Evolutionary conservation across 257 asterid genomes (phyloP).

Genomic region (Fraxinus quadrangulata): DNA sequence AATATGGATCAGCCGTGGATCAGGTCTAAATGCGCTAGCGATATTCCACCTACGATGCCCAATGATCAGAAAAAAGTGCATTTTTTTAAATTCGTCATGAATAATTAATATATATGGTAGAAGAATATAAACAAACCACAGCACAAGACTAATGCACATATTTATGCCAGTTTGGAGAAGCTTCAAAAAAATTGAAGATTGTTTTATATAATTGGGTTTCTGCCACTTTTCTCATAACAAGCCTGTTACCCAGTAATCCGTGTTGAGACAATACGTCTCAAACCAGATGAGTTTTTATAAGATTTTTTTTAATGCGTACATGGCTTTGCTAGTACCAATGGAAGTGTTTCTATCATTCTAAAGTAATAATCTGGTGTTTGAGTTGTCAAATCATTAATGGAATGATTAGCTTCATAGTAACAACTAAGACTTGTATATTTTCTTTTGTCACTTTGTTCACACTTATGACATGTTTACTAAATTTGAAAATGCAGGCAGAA

Average conservation of each 20-base stretch:
- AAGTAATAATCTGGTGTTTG: not conserved
- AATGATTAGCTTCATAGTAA: not conserved
- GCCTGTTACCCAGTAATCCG: not conserved
- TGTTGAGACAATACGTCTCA: not conserved
- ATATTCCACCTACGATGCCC: not conserved
- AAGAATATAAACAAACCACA: not conserved
- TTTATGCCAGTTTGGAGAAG: not conserved
- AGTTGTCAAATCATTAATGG: not conserved
- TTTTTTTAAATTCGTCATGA: not conserved
- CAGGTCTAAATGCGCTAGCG: not conserved
- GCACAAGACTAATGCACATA: not conserved
- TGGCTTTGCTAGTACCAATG: constrained; percentile 9
- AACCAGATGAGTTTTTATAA: not conserved
- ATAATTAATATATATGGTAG: not conserved
- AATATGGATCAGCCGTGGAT: not conserved
- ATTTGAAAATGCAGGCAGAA: constrained; percentile 50
- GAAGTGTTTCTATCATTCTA: not conserved
- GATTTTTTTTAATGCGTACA: not conserved
- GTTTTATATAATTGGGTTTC: not conserved
- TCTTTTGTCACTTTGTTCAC: constrained; percentile 10
- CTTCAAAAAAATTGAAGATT: not conserved
- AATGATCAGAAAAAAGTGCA: not conserved
- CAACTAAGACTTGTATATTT: not conserved
- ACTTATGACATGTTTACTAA: not conserved
- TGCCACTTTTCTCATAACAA: not conserved